phyloP scores from a whole-genome alignment of 108 stramenopile species.

The Cyclostephanos tholiformis region DNA sequence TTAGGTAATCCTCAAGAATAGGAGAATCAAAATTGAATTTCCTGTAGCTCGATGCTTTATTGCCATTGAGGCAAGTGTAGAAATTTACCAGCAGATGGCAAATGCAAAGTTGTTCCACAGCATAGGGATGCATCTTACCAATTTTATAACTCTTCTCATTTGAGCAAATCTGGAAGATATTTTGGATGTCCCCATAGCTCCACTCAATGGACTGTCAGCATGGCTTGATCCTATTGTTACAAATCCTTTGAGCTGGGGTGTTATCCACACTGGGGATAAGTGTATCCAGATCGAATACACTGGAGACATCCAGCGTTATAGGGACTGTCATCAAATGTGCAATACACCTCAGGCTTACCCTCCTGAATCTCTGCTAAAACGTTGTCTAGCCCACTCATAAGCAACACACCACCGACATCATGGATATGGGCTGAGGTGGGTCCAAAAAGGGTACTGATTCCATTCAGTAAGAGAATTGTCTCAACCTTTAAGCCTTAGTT shows the following conservation, averaged over 20 bases:
- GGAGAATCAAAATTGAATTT: too few species aligned
- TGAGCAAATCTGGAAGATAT: neutral
- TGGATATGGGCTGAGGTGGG: neutral
- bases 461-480: slow-evolving; percentile 5
- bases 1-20: too few species aligned
- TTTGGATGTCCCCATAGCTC: neutral
- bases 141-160: neutral
- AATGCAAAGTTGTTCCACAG: neutral
- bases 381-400: neutral
- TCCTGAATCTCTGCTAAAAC: too few species aligned
- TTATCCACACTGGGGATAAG: neutral
- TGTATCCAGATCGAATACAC: neutral
- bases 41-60: too few species aligned
- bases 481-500: neutral
- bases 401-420: neutral
- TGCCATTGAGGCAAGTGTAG: slow-evolving; percentile 2
- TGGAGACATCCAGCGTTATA: neutral
- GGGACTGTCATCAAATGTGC: neutral
- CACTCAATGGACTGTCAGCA: neutral
- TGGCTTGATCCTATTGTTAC: neutral
- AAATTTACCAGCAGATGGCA: neutral
- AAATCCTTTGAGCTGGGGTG: neutral
- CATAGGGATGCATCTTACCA: slow-evolving; percentile 2
- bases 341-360: neutral
- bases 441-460: neutral